These are phyloP conservation scores for Boletus patriciae DNA, from an alignment of 768 basidiomycete species.

Conservation along the genomic window DNA sequence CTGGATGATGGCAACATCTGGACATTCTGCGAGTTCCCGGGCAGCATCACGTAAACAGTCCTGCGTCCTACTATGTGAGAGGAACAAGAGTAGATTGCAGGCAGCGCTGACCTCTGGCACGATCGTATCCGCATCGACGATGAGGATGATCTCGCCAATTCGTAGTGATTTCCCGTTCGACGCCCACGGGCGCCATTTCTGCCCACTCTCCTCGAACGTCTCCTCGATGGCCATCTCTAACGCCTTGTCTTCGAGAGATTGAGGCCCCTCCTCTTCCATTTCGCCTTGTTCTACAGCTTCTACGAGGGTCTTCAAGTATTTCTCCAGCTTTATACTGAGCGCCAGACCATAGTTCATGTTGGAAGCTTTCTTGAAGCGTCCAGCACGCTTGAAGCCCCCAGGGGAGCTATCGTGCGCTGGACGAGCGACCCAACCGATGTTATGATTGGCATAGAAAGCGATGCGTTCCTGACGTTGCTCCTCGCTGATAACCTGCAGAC, in stretches of 20 bases:
- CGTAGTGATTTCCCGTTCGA: conserved; percentile 73
- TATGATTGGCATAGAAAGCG: conserved; percentile 54
- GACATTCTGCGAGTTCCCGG: conserved; percentile 76
- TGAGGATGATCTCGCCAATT: conserved; percentile 76
- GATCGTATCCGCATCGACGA: conserved; percentile 87
- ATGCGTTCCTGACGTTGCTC: conserved; percentile 49
- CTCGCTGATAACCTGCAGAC: conserved; percentile 49
- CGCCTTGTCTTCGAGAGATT: conserved; percentile 64
- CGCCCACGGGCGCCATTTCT: conserved; percentile 71
- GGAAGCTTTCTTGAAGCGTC: conserved; percentile 91
- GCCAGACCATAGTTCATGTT: conserved; percentile 84
- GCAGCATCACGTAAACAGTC: conserved; percentile 92
- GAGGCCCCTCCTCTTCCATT: conserved; percentile 40
- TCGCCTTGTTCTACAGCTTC: conserved; percentile 39
- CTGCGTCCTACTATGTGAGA: conserved; percentile 29
- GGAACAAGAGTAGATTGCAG: not conserved
- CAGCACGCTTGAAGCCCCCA: conserved; percentile 43
- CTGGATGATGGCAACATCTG: conserved; percentile 89
- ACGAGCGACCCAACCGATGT: conserved; percentile 60
- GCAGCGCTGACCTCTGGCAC: conserved; percentile 59
- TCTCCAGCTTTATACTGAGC: conserved; percentile 39
- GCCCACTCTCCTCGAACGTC: conserved; percentile 58
- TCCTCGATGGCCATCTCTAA: conserved; percentile 73
- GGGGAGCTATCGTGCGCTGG: conserved; percentile 43
- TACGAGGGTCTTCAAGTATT: conserved; percentile 46